Evolutionary conservation across 176 grass and related monocot species (phyloP).

Genomic region (Alloteropsis semialata): DNA sequence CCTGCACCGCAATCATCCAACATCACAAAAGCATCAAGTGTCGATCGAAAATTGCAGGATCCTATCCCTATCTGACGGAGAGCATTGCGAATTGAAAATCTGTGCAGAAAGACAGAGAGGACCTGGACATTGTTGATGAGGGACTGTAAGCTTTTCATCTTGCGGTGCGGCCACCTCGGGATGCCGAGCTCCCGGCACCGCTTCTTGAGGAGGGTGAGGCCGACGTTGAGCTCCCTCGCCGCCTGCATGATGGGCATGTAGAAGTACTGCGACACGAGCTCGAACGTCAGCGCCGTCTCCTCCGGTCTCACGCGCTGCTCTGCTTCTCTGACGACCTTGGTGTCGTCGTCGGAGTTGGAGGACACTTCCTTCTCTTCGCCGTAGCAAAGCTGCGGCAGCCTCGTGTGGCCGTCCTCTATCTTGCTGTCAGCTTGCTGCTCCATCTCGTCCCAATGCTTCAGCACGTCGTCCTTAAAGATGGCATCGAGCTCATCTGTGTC

Average conservation of each 20-base stretch:
- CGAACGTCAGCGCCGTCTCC: conserved; percentile 41
- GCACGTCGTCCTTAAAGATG: conserved; percentile 33
- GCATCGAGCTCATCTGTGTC: conserved; percentile 27
- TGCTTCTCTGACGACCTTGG: background rate
- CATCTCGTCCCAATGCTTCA: conserved; percentile 50
- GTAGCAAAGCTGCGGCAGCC: conserved; percentile 2
- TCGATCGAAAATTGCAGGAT: background rate
- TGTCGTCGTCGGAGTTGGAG: background rate
- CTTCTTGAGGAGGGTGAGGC: conserved; percentile 67
- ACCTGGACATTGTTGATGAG: conserved; percentile 70
- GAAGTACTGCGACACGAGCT: conserved; percentile 59
- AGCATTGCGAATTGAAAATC: background rate
- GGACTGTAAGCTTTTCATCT: conserved; percentile 67
- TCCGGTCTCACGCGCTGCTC: background rate
- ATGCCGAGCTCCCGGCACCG: conserved; percentile 64
- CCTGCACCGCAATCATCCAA: background rate
- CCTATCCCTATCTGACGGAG: background rate
- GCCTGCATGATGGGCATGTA: conserved; percentile 71
- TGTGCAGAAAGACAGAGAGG: background rate
- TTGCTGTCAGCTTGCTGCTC: background rate
- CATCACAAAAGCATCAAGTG: too few relatives aligned
- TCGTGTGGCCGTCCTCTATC: background rate
- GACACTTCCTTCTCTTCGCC: background rate
- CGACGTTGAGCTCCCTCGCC: conserved; percentile 53
- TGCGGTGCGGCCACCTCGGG: conserved; percentile 70